Evolutionary conservation across 352 stramenopile genomes (phyloP).

Genomic region (Globisporangium mamillatum): DNA sequence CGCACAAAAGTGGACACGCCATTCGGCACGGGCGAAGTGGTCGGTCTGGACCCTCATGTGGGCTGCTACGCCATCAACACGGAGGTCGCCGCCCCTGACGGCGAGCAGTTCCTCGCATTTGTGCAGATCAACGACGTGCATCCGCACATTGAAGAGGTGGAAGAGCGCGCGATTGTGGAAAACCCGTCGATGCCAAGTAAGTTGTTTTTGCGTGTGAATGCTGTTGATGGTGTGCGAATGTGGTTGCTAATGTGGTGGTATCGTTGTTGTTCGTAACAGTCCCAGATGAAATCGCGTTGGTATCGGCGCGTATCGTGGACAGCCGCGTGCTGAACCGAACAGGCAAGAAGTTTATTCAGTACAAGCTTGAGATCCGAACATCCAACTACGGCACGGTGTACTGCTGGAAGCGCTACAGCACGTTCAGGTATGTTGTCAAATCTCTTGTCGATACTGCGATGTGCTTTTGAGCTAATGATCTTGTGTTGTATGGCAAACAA

Average conservation of each 20-base stretch:
- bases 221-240: conserved; percentile 6
- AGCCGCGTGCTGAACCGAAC: conserved; percentile 80
- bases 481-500: neutral
- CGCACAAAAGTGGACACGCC: conserved; percentile 83
- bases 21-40: conserved; percentile 78
- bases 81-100: conserved; percentile 67
- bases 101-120: conserved; percentile 81
- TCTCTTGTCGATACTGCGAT: neutral
- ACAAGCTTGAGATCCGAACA: conserved; percentile 87
- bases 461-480: neutral
- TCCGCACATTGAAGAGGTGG: conserved; percentile 66
- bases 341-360: conserved; percentile 88
- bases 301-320: conserved; percentile 81
- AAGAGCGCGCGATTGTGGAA: conserved; percentile 79
- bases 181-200: conserved; percentile 75
- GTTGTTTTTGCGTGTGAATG: conserved; percentile 18
- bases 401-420: conserved; percentile 89
- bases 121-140: conserved; percentile 78
- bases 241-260: conserved; percentile 17
- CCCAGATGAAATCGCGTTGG: conserved; percentile 77
- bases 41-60: conserved; percentile 83
- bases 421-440: conserved; percentile 60
- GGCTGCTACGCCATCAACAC: conserved; percentile 88
- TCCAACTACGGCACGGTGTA: conserved; percentile 87
- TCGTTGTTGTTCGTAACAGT: conserved; percentile 34